Base-by-base conservation (phyloP, 1,139 yeast genomes). In the Saccharomyces hybrid region DNA sequence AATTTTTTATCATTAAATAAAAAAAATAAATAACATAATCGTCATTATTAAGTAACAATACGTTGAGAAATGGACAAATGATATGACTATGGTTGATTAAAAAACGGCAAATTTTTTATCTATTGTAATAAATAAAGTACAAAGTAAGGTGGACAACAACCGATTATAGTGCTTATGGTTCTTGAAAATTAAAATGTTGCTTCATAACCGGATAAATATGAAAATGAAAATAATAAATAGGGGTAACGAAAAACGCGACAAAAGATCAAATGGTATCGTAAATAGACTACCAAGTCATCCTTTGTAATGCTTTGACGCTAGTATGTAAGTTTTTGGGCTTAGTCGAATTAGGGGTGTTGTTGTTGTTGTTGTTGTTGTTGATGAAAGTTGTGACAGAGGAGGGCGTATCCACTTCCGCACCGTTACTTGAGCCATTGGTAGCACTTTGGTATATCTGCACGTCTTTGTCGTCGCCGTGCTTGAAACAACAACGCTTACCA, bases 401-500 rank as follows among this genome's bases (percentile, higher is more conserved):
- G 23, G 23, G 23, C 23, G 4, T 3, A 20, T 20, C 23, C 4
- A 20, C 23, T 20, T 20, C 46, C 20, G 13, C 11, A 20, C 11
- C 44, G 11, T 38, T 38, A 38, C n/a, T 8, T 9, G 3, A 9
- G n/a, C 44, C 23, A 11, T 38, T 38, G 5, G 9, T 38, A 28
- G 69, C 69, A 46, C 61, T 57, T 38, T 63, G 55, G 54, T 67
- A 67, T 14, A 66, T 57, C 51, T 64, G 60, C 46, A 68, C 66
- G 56, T 69, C 71, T 34, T 60, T 60, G 56, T 66, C 66, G 47
- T 74, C 74, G 34, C 84, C 88, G 71, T 90, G 97, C 67, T 86
- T 87, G 75, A 90, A 90, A 67, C 96, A 88, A 71, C 97, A 90
- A 67, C 97, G 80, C 69, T 82, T 88, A 34, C 96, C 96, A 71